Evolutionary conservation across 352 stramenopile genomes (phyloP), one percentile per base, ranked within the genome.

Genomic region (Globisporangium canariense): DNA sequence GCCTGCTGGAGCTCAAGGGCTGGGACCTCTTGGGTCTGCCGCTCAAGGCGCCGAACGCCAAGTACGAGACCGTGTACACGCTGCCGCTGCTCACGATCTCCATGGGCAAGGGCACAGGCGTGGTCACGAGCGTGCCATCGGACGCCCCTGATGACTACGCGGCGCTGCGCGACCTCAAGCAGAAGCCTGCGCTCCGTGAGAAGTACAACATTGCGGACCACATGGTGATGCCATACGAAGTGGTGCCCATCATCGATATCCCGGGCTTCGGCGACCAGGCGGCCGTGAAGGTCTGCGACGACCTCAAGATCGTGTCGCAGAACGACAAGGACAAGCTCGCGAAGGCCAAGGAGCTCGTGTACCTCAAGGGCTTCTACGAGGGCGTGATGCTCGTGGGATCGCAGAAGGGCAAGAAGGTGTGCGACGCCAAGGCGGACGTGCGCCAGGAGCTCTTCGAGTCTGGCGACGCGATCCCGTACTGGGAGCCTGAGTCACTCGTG

Each of bases 181-280:
- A 99, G 58, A 99, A 99, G 83, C 75, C 93, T 14, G 93, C 98
- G 61, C 94, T 99, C 64, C 93, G 97, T 60, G 95, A 98, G 58
- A 99, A 99, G 88, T 99, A 98, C 81, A 86, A 90, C 66, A 97
- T 99, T 60, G 96, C 88, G 34, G 97, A 98, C 67, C 91, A 99
- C 70, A 99, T 99, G 97, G 96, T 99, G 34, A 57, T 98, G 65
- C 95, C 96, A 13, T 99, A 92, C 74, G 97, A 99, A 34, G 93
- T 99, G n/a, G 96, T 99, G 36, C 97, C 98, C 13, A 99, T 99
- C 81, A 99, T 99, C 69, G 92, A 98, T 46, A 99, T 99, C 74
- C 97, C 98, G 28, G 98, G 97, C 52, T 99, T 99, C 65, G 98
- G 98, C 41, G 88, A 98, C 68, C 90, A 91, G 60, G 94, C 96